Conservation (phyloP, 2,329 filamentous ascomycete species). For the Immersiporthe knoxdaviesiana region DNA sequence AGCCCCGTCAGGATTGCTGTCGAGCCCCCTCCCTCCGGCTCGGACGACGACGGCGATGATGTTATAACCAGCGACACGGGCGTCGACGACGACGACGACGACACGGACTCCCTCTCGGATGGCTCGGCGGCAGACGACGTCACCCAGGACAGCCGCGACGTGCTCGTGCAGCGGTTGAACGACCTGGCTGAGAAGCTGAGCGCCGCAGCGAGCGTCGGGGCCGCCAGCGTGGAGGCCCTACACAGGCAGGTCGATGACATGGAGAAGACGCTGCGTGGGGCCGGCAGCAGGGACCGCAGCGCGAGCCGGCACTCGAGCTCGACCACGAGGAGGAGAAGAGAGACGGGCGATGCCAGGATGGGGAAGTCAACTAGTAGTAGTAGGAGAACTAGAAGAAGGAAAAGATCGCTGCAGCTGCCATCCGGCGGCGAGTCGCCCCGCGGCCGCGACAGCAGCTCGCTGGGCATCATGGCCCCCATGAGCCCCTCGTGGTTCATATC, state of each 20-base stretch:
- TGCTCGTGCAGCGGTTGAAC: conserved; percentile 49
- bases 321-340: background rate
- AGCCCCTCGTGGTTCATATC: conserved; percentile 29
- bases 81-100: conserved; percentile 22
- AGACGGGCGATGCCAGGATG: background rate
- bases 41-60: conserved; percentile 32
- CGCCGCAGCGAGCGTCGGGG: conserved; percentile 33
- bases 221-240: conserved; percentile 41
- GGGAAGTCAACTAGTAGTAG: background rate
- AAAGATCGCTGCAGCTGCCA: conserved; percentile 19
- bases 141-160: conserved; percentile 45
- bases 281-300: conserved; percentile 7
- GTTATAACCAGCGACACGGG: conserved; percentile 7
- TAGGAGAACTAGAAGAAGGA: background rate
- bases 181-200: conserved; percentile 45
- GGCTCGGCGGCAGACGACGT: conserved; percentile 33
- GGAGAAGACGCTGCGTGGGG: conserved; percentile 39
- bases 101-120: conserved; percentile 28
- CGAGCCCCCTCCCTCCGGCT: conserved; percentile 30
- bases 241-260: conserved; percentile 49
- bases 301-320: conserved; percentile 7
- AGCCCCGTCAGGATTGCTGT: conserved; percentile 29
- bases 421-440: background rate
- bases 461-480: conserved; percentile 26
- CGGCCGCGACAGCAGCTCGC: conserved; percentile 13